Percentiles rank a stretch among this genome's conserved stretches.
Conservation (phyloP, 306 rosid species). For the Trifolium dubium region DNA sequence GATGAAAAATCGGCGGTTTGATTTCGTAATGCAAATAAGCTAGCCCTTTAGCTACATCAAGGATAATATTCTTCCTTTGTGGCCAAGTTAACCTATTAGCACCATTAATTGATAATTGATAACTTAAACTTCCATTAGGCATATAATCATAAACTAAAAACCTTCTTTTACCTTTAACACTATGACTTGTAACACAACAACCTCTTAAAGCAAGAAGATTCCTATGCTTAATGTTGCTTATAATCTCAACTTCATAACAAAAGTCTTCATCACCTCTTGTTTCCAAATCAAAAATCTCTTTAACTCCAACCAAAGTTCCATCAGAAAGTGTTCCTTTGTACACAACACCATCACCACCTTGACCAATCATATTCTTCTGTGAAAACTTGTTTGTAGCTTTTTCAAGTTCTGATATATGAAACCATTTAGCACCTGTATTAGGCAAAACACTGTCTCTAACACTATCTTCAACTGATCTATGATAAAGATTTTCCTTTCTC, state of each 20-base stretch:
- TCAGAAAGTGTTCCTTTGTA: conserved; percentile 73
- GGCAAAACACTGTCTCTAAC: conserved; percentile 60
- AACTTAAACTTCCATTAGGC: conserved; percentile 69
- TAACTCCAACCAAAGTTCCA: conserved; percentile 66
- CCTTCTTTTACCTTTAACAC: conserved; percentile 62
- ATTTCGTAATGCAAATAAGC: conserved; percentile 74
- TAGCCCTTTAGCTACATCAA: conserved; percentile 87
- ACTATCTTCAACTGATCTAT: conserved; percentile 54
- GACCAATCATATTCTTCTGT: conserved; percentile 67
- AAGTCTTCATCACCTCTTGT: conserved; percentile 77
- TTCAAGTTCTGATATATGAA: conserved; percentile 67
- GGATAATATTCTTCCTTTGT: conserved; percentile 68
- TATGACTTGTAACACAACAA: conserved; percentile 73
- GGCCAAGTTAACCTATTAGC: conserved; percentile 69
- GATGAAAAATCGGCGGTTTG: conserved; percentile 80
- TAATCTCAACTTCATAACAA: conserved; percentile 74
- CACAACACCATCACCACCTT: conserved; percentile 77
- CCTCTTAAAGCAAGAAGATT: conserved; percentile 77
- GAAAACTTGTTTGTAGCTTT: conserved; percentile 70
- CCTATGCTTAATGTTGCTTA: conserved; percentile 79
- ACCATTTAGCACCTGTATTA: conserved; percentile 73
- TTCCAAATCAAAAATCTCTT: conserved; percentile 64
- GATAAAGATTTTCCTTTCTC: conserved; percentile 43
- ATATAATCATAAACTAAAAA: conserved; percentile 76
- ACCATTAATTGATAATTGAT: conserved; percentile 51